phyloP scores from a whole-genome alignment of 2,329 filamentous ascomycete genomes.

The Trematosphaeria pertusa region DNA sequence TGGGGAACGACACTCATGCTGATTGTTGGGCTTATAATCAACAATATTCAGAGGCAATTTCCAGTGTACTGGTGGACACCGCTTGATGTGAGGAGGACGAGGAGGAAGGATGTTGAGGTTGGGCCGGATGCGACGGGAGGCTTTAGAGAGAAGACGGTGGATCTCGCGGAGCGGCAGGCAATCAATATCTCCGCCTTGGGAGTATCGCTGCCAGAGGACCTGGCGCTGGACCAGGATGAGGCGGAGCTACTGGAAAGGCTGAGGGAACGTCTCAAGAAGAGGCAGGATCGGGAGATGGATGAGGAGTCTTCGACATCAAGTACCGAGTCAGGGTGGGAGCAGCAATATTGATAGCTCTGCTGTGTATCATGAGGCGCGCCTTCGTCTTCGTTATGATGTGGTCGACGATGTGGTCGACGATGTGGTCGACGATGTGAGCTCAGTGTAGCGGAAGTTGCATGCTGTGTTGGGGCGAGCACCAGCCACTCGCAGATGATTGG shows the following conservation, averaged over 20 bases:
- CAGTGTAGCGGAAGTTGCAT: too few species aligned
- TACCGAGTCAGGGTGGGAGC: slow-evolving; percentile 15
- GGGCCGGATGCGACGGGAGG: slow-evolving; percentile 27
- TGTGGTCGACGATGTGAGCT: neutral
- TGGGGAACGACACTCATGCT: slow-evolving; percentile 53
- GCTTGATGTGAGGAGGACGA: slow-evolving; percentile 38
- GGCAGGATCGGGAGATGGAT: slow-evolving; percentile 13
- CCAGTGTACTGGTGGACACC: slow-evolving; percentile 60
- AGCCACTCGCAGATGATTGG: too few species aligned
- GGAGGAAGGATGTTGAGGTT: slow-evolving; percentile 31
- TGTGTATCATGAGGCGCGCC: neutral
- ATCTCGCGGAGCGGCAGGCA: slow-evolving; percentile 23
- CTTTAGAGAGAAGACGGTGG: slow-evolving; percentile 25
- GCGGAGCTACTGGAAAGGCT: slow-evolving; percentile 44
- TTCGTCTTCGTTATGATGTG: neutral
- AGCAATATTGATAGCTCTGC: neutral
- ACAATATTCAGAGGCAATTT: slow-evolving; percentile 56
- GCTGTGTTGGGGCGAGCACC: too few species aligned
- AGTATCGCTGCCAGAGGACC: slow-evolving; percentile 44
- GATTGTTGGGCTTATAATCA: slow-evolving; percentile 50
- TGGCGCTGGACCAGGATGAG: slow-evolving; percentile 47
- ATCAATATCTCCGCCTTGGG: slow-evolving; percentile 42
- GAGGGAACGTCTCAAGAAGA: slow-evolving; percentile 37
- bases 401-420: too few species aligned
- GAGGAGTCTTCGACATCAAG: slow-evolving; percentile 17